Evolutionary conservation across 768 basidiomycete genomes (phyloP).

Genomic region (Ramaria rubella): DNA sequence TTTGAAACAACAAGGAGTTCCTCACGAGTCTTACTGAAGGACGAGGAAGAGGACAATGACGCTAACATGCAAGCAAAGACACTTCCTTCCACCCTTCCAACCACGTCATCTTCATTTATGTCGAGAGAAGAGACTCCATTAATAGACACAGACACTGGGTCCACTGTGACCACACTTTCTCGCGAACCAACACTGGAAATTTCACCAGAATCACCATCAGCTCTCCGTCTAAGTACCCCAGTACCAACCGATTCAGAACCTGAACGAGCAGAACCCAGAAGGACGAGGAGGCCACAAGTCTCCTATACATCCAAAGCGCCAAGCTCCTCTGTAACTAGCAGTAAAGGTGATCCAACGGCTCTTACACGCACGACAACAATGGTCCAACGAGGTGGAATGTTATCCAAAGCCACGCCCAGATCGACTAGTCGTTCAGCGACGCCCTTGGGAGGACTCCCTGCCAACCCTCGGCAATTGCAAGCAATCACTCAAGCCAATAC

Average conservation of each 20-base stretch:
- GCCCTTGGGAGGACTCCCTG: conserved; percentile 47
- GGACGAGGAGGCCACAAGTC: background rate
- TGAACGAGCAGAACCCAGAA: conserved; percentile 2
- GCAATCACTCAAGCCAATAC: conserved; percentile 71
- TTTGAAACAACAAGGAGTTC: conserved; percentile 6
- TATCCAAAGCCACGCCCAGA: conserved; percentile 41
- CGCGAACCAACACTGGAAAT: background rate
- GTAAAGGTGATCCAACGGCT: conserved; percentile 37
- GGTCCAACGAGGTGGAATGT: conserved; percentile 20
- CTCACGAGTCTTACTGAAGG: background rate
- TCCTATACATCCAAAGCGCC: background rate
- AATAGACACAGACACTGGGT: background rate
- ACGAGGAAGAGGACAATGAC: background rate
- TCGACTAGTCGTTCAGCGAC: conserved; percentile 22
- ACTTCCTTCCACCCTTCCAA: background rate
- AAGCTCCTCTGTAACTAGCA: conserved; percentile 35
- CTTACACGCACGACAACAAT: conserved; percentile 22
- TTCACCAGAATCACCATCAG: background rate
- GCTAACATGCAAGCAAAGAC: background rate
- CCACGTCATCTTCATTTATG: background rate
- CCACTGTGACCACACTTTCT: background rate
- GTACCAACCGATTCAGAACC: background rate
- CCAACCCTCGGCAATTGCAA: conserved; percentile 66
- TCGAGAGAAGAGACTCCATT: background rate
- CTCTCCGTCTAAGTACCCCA: background rate